phyloP scores from a whole-genome alignment of 768 basidiomycete genomes.

The Podaxis carcinomalis region DNA sequence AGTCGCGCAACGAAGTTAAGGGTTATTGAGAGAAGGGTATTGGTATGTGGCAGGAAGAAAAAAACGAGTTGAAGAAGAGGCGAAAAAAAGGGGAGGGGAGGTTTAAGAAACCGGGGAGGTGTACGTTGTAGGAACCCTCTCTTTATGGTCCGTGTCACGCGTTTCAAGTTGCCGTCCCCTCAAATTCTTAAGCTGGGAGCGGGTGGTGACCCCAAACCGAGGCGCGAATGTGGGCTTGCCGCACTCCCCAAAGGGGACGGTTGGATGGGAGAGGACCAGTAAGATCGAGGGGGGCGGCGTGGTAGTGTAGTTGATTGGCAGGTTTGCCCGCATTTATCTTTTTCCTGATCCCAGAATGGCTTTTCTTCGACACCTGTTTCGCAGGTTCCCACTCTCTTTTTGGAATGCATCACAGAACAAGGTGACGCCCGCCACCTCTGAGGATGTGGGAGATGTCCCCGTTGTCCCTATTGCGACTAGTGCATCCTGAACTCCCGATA shows the following conservation, averaged over 20 bases:
- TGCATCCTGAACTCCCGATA: too few relatives aligned
- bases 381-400: too few relatives aligned
- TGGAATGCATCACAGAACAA: too few relatives aligned
- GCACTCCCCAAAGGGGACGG: neutral
- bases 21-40: neutral
- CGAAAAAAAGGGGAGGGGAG: neutral
- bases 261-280: neutral
- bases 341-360: too few relatives aligned
- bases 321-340: neutral
- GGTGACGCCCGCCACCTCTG: too few relatives aligned
- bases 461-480: too few relatives aligned
- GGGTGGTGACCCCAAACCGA: neutral
- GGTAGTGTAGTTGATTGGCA: neutral
- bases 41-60: neutral
- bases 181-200: neutral
- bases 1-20: neutral
- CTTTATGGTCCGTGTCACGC: neutral
- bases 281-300: neutral
- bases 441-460: too few relatives aligned
- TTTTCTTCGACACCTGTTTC: too few relatives aligned
- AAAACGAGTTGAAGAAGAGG: neutral
- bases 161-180: neutral
- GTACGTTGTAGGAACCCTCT: neutral
- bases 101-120: neutral
- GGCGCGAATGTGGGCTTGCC: neutral